Conservation (phyloP, 129 eudicot genomes). For the sunflower (Helianthus annuus) region DNA sequence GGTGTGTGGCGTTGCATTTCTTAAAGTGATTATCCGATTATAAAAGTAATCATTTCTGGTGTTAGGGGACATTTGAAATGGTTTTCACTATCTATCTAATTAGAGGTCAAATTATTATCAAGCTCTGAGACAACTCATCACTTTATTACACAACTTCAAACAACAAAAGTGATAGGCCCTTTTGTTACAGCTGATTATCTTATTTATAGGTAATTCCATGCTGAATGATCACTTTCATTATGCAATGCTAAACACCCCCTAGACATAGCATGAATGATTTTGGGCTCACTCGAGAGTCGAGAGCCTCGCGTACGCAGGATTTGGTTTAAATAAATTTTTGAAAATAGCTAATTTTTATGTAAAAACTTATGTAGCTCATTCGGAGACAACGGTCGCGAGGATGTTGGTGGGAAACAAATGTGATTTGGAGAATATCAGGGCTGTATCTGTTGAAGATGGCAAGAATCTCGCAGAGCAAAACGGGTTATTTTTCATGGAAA, state of each 20-base stretch:
- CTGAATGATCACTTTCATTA: background rate
- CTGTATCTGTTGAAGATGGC: constrained; percentile 74
- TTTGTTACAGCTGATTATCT: background rate
- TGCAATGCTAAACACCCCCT: background rate
- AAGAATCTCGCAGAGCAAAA: constrained; percentile 70
- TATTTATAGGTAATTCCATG: background rate
- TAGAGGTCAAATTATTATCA: too few relatives aligned
- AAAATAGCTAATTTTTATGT: background rate
- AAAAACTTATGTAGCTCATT: constrained; percentile 62
- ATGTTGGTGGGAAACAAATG: constrained; percentile 80
- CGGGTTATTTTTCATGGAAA: constrained; percentile 85
- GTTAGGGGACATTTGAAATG: too few relatives aligned
- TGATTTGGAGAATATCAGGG: constrained; percentile 67
- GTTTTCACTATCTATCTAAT: too few relatives aligned
- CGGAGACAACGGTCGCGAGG: constrained; percentile 74
- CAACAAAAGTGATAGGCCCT: background rate
- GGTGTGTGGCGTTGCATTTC: too few relatives aligned
- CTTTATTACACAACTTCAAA: too few relatives aligned
- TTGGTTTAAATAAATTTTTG: background rate
- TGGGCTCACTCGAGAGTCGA: background rate
- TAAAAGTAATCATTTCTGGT: too few relatives aligned
- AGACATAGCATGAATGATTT: background rate
- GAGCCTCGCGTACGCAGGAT: too few relatives aligned
- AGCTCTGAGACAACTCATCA: too few relatives aligned
- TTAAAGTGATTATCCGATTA: too few relatives aligned